These are phyloP conservation scores for Phascolomyces articulosus DNA, from an alignment of 371 early-diverging fungal species.

Conservation along the genomic window DNA sequence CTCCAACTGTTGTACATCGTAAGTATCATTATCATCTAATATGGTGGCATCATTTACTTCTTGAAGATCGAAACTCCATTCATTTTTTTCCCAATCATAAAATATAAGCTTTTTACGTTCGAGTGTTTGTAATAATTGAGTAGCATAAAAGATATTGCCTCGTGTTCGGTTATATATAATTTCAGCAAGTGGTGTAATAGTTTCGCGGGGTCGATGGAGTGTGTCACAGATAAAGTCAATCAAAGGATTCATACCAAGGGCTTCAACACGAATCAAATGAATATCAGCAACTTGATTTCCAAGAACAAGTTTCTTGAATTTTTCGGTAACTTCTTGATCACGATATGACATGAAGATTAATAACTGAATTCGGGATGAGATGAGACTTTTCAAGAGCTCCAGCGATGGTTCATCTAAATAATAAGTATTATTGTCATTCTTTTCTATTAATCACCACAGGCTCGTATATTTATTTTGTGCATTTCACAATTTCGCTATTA, in stretches of 20 bases:
- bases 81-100: constrained; percentile 50
- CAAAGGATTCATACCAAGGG: constrained; percentile 37
- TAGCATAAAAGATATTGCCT: constrained; percentile 45
- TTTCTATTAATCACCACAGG: too few species aligned
- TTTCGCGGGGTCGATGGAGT: constrained; percentile 32
- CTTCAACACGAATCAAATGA: constrained; percentile 28
- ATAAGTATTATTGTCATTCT: too few species aligned
- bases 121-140: constrained; percentile 37
- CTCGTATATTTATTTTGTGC: too few species aligned
- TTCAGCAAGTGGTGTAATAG: constrained; percentile 30
- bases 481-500: too few species aligned
- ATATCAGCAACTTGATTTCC: constrained; percentile 25
- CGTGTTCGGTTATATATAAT: constrained; percentile 35
- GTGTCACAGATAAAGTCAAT: constrained; percentile 40
- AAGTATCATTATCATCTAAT: constrained; percentile 15
- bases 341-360: constrained; percentile 39
- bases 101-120: constrained; percentile 48
- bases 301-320: constrained; percentile 19
- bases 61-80: constrained; percentile 42
- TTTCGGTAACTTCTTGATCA: constrained; percentile 33
- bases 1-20: constrained; percentile 26
- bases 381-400: constrained; percentile 40
- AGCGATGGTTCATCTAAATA: constrained; percentile 48
- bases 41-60: constrained; percentile 27
- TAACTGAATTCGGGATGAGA: constrained; percentile 31